Conservation (phyloP, 495 filamentous ascomycete genomes). For the Penicillium cosmopolitanum region DNA sequence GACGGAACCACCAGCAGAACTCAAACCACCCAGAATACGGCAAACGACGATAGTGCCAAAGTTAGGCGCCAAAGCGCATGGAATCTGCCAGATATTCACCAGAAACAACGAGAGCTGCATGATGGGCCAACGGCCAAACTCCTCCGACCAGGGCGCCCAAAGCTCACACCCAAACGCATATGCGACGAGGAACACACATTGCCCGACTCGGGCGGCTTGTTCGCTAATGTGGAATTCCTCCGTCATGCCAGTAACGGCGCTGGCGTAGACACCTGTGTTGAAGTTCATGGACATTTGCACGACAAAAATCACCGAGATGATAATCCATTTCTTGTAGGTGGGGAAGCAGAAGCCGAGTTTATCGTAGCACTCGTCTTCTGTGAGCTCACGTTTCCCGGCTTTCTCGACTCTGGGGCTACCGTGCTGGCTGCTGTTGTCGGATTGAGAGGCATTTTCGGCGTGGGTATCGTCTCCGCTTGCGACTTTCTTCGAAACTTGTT, state of each 20-base stretch:
- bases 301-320: slow-evolving; percentile 72
- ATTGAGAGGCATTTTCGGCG: slow-evolving; percentile 25
- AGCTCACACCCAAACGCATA: slow-evolving; percentile 84
- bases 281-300: slow-evolving; percentile 88
- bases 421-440: slow-evolving; percentile 14
- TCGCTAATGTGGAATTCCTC: slow-evolving; percentile 64
- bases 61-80: slow-evolving; percentile 71
- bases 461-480: slow-evolving; percentile 21
- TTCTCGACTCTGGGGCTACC: slow-evolving; percentile 19
- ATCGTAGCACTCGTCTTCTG: slow-evolving; percentile 63
- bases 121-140: slow-evolving; percentile 74
- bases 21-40: slow-evolving; percentile 69
- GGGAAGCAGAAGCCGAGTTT: slow-evolving; percentile 68
- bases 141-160: slow-evolving; percentile 83
- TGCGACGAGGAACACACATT: slow-evolving; percentile 70
- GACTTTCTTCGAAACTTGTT: slow-evolving; percentile 7
- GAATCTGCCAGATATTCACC: slow-evolving; percentile 77
- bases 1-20: slow-evolving; percentile 76
- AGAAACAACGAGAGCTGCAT: slow-evolving; percentile 70
- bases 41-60: slow-evolving; percentile 67
- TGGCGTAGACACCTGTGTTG: slow-evolving; percentile 75
- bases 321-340: slow-evolving; percentile 73
- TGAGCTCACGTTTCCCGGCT: slow-evolving; percentile 58
- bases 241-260: slow-evolving; percentile 62
- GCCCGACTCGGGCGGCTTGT: slow-evolving; percentile 67